Percentiles rank a stretch among this genome's conserved stretches.
Conservation (phyloP, 2,329 filamentous ascomycete species). For the Colletotrichum cuscutae region DNA sequence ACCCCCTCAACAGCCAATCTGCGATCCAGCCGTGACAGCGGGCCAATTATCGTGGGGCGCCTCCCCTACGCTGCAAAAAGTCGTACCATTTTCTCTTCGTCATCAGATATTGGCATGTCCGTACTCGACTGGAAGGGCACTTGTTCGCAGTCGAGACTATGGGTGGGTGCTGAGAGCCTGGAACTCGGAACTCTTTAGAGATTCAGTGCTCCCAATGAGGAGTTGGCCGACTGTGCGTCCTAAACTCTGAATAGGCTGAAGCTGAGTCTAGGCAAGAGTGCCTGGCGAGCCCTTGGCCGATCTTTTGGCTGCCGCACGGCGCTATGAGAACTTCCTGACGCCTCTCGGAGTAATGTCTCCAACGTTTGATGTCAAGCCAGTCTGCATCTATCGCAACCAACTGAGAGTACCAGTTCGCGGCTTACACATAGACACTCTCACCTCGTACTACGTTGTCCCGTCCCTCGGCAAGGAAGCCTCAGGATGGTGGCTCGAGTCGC, state of each 20-base stretch:
- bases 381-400: neutral
- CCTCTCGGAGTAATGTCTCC: neutral
- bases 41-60: slow-evolving; percentile 36
- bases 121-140: slow-evolving; percentile 11
- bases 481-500: neutral
- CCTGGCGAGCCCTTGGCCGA: neutral
- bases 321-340: neutral
- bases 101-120: slow-evolving; percentile 33
- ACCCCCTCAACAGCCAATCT: slow-evolving; percentile 34
- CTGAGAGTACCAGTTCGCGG: neutral
- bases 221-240: neutral
- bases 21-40: slow-evolving; percentile 38
- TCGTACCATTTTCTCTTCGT: slow-evolving; percentile 37
- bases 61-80: slow-evolving; percentile 36
- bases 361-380: neutral
- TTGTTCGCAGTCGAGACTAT: slow-evolving; percentile 29
- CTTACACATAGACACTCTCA: neutral
- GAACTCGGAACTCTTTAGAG: neutral
- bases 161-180: neutral
- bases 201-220: neutral
- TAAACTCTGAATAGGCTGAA: neutral
- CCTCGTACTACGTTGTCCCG: slow-evolving; percentile 1
- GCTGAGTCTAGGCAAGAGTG: neutral
- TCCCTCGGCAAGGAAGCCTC: neutral
- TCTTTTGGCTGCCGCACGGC: neutral